Percentiles rank a stretch among this genome's conserved stretches.
Conservation (phyloP, 148 eudicot species). For the Mesembryanthemum crystallinum region DNA sequence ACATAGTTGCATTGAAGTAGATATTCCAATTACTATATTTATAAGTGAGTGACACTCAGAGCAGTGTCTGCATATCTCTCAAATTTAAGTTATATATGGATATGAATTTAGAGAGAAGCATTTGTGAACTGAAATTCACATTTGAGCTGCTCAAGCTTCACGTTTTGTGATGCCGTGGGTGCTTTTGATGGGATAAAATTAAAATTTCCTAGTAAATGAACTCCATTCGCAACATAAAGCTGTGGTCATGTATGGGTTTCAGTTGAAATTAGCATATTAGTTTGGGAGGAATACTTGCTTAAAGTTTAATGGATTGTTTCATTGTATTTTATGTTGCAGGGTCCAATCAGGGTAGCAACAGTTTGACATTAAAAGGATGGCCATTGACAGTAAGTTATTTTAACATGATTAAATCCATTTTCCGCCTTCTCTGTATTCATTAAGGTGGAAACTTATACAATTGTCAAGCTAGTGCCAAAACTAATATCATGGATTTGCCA, state of each 20-base stretch:
- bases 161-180: not conserved
- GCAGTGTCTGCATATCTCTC: not conserved
- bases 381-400: slow-evolving; percentile 61
- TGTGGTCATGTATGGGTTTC: not conserved
- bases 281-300: not conserved
- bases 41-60: not conserved
- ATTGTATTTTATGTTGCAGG: slow-evolving; percentile 37
- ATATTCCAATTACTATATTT: no score
- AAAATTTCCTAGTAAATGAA: not conserved
- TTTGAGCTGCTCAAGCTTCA: not conserved
- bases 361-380: slow-evolving; percentile 75
- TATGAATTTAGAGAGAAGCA: not conserved
- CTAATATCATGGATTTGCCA: not conserved
- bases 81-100: not conserved
- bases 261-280: not conserved
- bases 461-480: not conserved
- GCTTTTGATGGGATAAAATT: not conserved
- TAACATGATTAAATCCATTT: not conserved
- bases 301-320: not conserved
- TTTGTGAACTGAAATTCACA: not conserved
- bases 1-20: not conserved
- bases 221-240: not conserved
- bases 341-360: slow-evolving; percentile 69
- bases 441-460: no score
- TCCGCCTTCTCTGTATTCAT: not conserved